Conservation (phyloP, 495 filamentous ascomycete species). For the Penicillium odoratum region DNA sequence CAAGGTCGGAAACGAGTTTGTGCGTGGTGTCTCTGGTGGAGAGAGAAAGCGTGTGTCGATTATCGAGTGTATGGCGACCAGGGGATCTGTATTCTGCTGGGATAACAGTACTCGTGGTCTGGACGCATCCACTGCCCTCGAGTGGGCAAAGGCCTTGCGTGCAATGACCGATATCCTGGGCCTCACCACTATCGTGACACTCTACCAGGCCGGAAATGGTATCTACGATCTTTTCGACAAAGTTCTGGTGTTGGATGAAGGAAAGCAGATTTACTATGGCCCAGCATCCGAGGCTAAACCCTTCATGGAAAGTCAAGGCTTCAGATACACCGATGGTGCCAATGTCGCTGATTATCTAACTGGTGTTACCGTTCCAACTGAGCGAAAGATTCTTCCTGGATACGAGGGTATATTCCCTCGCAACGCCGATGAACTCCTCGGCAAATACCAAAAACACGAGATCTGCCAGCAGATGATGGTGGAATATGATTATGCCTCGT, state of each 20-base stretch:
- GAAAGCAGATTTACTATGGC: constrained; percentile 61
- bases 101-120: constrained; percentile 63
- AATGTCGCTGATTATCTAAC: constrained; percentile 63
- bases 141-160: constrained; percentile 48
- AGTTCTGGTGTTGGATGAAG: constrained; percentile 64
- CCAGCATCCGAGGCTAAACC: constrained; percentile 56
- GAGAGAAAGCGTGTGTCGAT: constrained; percentile 75
- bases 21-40: constrained; percentile 79
- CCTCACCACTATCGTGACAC: constrained; percentile 46
- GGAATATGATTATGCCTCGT: constrained; percentile 50
- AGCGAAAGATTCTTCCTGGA: constrained; percentile 60
- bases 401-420: constrained; percentile 44
- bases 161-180: constrained; percentile 49
- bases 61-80: constrained; percentile 62
- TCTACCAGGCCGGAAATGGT: constrained; percentile 64
- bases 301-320: constrained; percentile 67
- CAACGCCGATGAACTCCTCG: constrained; percentile 39
- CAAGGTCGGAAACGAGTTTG: constrained; percentile 75
- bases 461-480: constrained; percentile 33
- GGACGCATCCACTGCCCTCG: constrained; percentile 60
- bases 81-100: constrained; percentile 57
- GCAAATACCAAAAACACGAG: constrained; percentile 39
- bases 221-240: constrained; percentile 67
- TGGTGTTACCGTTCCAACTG: constrained; percentile 65
- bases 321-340: constrained; percentile 57